Evolutionary conservation across 331 rosid genomes (phyloP).

Genomic region (Saraca asoca): DNA sequence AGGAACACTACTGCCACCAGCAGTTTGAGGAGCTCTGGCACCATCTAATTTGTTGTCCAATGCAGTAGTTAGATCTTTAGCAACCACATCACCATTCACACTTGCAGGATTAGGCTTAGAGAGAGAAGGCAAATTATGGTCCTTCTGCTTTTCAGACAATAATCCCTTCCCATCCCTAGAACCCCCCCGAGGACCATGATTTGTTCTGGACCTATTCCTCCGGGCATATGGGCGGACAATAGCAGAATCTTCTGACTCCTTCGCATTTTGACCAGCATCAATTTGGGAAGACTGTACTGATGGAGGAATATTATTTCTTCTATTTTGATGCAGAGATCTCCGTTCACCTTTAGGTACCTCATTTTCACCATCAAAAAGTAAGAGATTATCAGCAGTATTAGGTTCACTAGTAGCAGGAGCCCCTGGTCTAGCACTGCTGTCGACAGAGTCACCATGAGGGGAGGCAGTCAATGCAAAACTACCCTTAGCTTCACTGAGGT

Average conservation of each 20-base stretch:
- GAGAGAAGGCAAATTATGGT: conserved; percentile 51
- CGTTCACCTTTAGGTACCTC: conserved; percentile 69
- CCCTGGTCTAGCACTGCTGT: conserved; percentile 93
- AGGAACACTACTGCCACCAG: conserved; percentile 48
- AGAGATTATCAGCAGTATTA: conserved; percentile 92
- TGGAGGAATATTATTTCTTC: conserved; percentile 61
- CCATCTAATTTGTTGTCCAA: conserved; percentile 54
- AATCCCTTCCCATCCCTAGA: conserved; percentile 63
- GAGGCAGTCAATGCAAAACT: conserved; percentile 97
- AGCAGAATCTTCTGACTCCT: conserved; percentile 93
- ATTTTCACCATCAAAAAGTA: conserved; percentile 76
- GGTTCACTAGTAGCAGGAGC: conserved; percentile 80
- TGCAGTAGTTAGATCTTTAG: conserved; percentile 46
- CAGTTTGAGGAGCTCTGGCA: conserved; percentile 44
- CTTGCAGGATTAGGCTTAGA: conserved; percentile 65
- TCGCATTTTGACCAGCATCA: conserved; percentile 78
- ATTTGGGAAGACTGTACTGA: conserved; percentile 87
- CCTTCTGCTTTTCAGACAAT: conserved; percentile 57
- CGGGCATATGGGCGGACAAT: conserved; percentile 95
- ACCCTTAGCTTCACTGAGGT: conserved; percentile 92
- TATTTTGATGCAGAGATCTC: conserved; percentile 58
- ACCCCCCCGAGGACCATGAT: conserved; percentile 73
- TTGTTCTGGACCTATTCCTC: conserved; percentile 86
- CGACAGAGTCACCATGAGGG: conserved; percentile 95
- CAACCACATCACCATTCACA: conserved; percentile 61